These are phyloP conservation scores for Melanomma pulvis-pyrius DNA, from an alignment of 495 filamentous ascomycete genomes.

Conservation along the genomic window DNA sequence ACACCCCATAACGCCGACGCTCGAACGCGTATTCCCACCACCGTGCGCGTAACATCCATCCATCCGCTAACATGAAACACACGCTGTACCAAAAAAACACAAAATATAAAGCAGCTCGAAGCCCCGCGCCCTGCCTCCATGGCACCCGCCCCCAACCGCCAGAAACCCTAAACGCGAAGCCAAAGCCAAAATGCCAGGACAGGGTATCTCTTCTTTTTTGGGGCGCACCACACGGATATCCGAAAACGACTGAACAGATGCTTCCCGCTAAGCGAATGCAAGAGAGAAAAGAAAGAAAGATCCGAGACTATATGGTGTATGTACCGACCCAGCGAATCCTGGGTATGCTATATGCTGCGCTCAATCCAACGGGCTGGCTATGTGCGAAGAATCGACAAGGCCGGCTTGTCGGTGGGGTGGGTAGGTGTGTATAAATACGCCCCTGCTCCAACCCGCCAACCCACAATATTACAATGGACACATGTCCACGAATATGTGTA, in stretches of 20 bases:
- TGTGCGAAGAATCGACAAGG: conserved; percentile 21
- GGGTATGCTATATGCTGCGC: not conserved
- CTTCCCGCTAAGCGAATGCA: conserved; percentile 1
- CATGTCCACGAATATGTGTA: not conserved
- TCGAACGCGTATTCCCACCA: not conserved
- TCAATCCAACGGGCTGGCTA: not conserved
- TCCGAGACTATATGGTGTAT: not conserved
- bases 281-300: not conserved
- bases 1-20: too few relatives aligned
- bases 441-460: not conserved
- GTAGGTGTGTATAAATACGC: not conserved
- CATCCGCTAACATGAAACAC: not conserved
- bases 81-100: not conserved
- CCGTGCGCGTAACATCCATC: not conserved
- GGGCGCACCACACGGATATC: not conserved
- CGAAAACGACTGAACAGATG: conserved; percentile 13
- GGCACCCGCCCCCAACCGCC: not conserved
- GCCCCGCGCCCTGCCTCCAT: not conserved
- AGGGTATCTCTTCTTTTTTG: conserved; percentile 12
- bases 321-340: conserved; percentile 15
- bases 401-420: conserved; percentile 27
- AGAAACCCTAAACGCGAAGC: not conserved
- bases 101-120: not conserved
- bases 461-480: not conserved
- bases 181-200: conserved; percentile 7